Evolutionary conservation across 2,329 filamentous ascomycete species (phyloP).

Genomic region (Monilinia fructicola): DNA sequence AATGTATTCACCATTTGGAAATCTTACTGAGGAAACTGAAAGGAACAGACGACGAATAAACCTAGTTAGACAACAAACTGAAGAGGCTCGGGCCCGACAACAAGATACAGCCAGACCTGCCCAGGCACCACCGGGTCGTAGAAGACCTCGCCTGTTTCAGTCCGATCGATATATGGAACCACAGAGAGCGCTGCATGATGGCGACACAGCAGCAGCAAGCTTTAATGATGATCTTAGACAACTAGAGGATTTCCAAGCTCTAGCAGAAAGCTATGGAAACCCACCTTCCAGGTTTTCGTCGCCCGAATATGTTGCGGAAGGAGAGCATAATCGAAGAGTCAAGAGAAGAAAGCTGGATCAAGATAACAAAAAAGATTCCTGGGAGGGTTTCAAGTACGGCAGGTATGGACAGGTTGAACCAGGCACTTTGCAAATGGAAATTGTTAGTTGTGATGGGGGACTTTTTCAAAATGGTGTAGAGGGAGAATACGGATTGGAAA

Average conservation of each 20-base stretch:
- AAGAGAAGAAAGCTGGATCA: constrained; percentile 73
- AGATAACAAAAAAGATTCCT: constrained; percentile 51
- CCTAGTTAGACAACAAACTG: neutral
- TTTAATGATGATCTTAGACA: constrained; percentile 30
- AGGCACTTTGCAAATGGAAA: constrained; percentile 79
- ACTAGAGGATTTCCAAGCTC: constrained; percentile 31
- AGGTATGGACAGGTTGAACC: constrained; percentile 84
- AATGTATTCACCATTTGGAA: constrained; percentile 26
- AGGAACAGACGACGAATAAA: constrained; percentile 19
- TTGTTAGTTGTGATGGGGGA: constrained; percentile 86
- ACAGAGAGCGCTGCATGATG: constrained; percentile 28
- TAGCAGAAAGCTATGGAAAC: constrained; percentile 33
- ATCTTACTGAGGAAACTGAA: constrained; percentile 9
- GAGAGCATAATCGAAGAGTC: constrained; percentile 52
- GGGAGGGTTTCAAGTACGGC: constrained; percentile 72
- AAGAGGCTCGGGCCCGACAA: constrained; percentile 25
- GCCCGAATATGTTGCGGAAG: constrained; percentile 35
- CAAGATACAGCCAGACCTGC: constrained; percentile 23
- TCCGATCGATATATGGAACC: constrained; percentile 39
- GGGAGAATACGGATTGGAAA: constrained; percentile 65
- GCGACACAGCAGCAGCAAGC: constrained; percentile 23
- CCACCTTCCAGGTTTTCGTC: constrained; percentile 32
- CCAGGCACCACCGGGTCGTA: constrained; percentile 25
- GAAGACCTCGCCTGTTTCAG: constrained; percentile 30
- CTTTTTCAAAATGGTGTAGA: constrained; percentile 54